Percentiles rank a stretch among this genome's conserved stretches.
Conservation (phyloP, 2,329 filamentous ascomycete genomes). For the Cladosporium halotolerans region DNA sequence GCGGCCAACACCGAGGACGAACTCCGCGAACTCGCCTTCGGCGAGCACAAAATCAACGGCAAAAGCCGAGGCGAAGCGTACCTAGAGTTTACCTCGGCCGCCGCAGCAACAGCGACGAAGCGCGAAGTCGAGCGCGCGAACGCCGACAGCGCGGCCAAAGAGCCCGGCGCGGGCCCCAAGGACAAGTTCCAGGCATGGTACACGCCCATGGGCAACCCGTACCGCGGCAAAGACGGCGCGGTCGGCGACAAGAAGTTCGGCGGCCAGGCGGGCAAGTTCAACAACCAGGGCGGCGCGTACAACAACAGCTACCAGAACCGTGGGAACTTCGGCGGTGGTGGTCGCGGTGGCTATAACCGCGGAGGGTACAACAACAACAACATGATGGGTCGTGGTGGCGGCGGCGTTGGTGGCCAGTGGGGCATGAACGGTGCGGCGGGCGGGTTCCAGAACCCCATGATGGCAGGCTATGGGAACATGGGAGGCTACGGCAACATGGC, state of each 20-base stretch:
- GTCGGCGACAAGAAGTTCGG: slow-evolving; percentile 28
- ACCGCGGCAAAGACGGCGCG: slow-evolving; percentile 58
- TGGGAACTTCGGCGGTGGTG: slow-evolving; percentile 18
- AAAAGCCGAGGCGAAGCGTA: slow-evolving; percentile 95
- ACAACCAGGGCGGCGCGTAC: slow-evolving; percentile 34
- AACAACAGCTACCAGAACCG: slow-evolving; percentile 30
- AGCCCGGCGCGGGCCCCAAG: slow-evolving; percentile 13
- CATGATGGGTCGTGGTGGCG: slow-evolving; percentile 7
- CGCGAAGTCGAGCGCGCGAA: slow-evolving; percentile 60
- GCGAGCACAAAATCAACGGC: slow-evolving; percentile 97
- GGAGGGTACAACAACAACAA: slow-evolving; percentile 14
- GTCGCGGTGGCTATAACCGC: slow-evolving; percentile 17
- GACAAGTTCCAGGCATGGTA: slow-evolving; percentile 15
- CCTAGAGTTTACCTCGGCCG: slow-evolving; percentile 73
- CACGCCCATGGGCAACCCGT: slow-evolving; percentile 58
- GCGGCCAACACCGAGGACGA: slow-evolving; percentile 76
- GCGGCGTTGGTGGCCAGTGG: slow-evolving; percentile 14
- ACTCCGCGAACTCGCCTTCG: slow-evolving; percentile 89
- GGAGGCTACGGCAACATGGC: slow-evolving; percentile 22
- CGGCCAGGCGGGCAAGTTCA: slow-evolving; percentile 46
- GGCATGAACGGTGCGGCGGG: slow-evolving; percentile 18
- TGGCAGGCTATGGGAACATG: slow-evolving; percentile 16
- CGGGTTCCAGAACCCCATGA: slow-evolving; percentile 17
- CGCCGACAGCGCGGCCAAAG: slow-evolving; percentile 14
- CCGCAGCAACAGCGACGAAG: slow-evolving; percentile 81